Evolutionary conservation across 2,329 filamentous ascomycete species (phyloP).

Genomic region (Alternaria sp.): DNA sequence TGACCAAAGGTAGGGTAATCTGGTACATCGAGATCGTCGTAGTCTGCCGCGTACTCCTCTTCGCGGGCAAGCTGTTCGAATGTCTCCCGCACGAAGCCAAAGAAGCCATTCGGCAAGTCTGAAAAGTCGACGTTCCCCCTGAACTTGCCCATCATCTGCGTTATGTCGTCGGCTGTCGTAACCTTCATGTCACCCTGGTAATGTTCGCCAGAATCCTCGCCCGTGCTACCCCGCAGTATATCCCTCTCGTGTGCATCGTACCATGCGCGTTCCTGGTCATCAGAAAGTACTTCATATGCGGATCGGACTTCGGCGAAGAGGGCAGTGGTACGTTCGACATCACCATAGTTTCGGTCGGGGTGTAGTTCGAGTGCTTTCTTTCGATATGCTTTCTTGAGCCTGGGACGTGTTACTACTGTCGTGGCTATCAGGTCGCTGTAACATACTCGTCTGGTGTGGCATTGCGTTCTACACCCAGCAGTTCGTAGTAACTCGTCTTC

Average conservation of each 20-base stretch:
- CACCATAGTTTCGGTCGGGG: slow-evolving; percentile 89
- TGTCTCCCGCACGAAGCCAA: slow-evolving; percentile 75
- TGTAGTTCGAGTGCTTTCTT: slow-evolving; percentile 91
- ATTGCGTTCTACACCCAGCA: slow-evolving; percentile 75
- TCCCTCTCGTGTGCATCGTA: slow-evolving; percentile 93
- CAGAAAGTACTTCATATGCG: slow-evolving; percentile 94
- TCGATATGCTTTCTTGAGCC: slow-evolving; percentile 92
- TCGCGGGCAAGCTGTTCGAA: slow-evolving; percentile 84
- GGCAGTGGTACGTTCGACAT: slow-evolving; percentile 82
- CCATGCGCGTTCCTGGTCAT: slow-evolving; percentile 95
- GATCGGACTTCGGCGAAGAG: slow-evolving; percentile 92
- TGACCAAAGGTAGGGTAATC: slow-evolving; percentile 86
- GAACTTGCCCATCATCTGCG: slow-evolving; percentile 80
- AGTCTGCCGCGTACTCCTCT: slow-evolving; percentile 77
- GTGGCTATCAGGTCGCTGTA: background rate
- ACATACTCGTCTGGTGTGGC: slow-evolving; percentile 83
- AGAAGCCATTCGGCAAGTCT: slow-evolving; percentile 84
- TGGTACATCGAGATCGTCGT: slow-evolving; percentile 66
- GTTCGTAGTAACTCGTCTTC: slow-evolving; percentile 86
- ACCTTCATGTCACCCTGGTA: slow-evolving; percentile 75
- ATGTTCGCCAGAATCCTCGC: slow-evolving; percentile 58
- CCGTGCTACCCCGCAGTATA: slow-evolving; percentile 75
- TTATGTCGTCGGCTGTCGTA: slow-evolving; percentile 82
- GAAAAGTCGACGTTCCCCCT: slow-evolving; percentile 79
- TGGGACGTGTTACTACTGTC: slow-evolving; percentile 45